phyloP scores from a whole-genome alignment of 108 stramenopile genomes.

The Craspedostauros australis region DNA sequence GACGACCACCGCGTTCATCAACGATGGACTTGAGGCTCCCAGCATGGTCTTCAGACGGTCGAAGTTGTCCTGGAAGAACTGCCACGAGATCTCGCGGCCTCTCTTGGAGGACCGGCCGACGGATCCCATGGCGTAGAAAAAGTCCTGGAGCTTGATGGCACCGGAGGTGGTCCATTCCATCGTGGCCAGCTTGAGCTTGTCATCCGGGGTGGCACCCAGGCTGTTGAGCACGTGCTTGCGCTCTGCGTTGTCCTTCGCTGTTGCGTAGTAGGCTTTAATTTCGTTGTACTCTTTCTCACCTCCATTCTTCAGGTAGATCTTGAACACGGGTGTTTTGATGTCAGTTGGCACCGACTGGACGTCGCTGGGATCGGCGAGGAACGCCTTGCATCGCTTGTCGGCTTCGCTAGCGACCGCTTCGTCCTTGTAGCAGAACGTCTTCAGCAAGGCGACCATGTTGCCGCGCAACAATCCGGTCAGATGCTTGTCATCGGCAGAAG shows the following conservation, averaged over 20 bases:
- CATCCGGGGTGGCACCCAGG: slow-evolving; percentile 59
- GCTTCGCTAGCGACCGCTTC: slow-evolving; percentile 72
- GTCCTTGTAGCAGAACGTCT: slow-evolving; percentile 77
- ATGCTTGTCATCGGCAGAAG: slow-evolving; percentile 72
- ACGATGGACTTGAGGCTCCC: slow-evolving; percentile 71
- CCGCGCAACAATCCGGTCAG: slow-evolving; percentile 79
- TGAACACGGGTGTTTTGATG: slow-evolving; percentile 81
- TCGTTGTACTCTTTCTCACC: slow-evolving; percentile 77
- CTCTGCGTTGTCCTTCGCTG: slow-evolving; percentile 77
- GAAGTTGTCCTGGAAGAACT: slow-evolving; percentile 86
- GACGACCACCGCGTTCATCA: slow-evolving; percentile 90
- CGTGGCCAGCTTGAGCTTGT: slow-evolving; percentile 66
- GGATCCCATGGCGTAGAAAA: slow-evolving; percentile 91
- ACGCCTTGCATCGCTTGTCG: slow-evolving; percentile 61
- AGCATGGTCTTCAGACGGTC: slow-evolving; percentile 75
- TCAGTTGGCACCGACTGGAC: slow-evolving; percentile 75
- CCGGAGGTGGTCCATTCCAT: slow-evolving; percentile 90
- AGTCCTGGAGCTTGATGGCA: slow-evolving; percentile 95
- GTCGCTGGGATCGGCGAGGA: slow-evolving; percentile 65
- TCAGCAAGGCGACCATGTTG: slow-evolving; percentile 78
- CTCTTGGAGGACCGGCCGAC: slow-evolving; percentile 62
- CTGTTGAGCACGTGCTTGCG: slow-evolving; percentile 68
- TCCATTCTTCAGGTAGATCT: slow-evolving; percentile 86
- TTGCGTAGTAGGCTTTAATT: slow-evolving; percentile 59
- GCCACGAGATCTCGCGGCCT: slow-evolving; percentile 86